These are phyloP conservation scores for Ambrosia trifida DNA, from an alignment of 129 eudicot genomes.

Conservation along the genomic window DNA sequence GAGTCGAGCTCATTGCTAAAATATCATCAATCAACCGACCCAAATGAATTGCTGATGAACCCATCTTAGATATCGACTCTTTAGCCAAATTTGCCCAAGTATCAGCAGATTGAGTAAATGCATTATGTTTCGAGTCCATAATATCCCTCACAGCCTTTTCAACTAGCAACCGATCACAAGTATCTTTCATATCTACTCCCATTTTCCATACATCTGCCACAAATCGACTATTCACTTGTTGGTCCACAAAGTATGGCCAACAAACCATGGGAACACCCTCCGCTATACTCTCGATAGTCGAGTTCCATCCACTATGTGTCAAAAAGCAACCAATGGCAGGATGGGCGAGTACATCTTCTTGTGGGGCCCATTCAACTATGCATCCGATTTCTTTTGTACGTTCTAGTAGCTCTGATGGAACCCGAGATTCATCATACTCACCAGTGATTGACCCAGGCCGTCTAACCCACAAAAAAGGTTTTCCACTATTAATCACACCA, in stretches of 20 bases:
- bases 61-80: slow-evolving; percentile 40
- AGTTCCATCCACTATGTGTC: slow-evolving; percentile 74
- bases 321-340: slow-evolving; percentile 56
- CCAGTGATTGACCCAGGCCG: slow-evolving; percentile 41
- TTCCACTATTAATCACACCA: slow-evolving; percentile 47
- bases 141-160: slow-evolving; percentile 44
- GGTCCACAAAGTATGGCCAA: slow-evolving; percentile 58
- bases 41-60: slow-evolving; percentile 45
- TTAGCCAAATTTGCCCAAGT: slow-evolving; percentile 30
- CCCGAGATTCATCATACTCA: slow-evolving; percentile 14
- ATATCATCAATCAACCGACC: slow-evolving; percentile 52
- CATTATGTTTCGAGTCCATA: slow-evolving; percentile 38
- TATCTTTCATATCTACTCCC: slow-evolving; percentile 62
- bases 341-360: slow-evolving; percentile 63
- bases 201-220: slow-evolving; percentile 56
- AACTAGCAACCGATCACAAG: slow-evolving; percentile 40
- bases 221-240: slow-evolving; percentile 61
- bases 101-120: slow-evolving; percentile 6
- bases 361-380: slow-evolving; percentile 66
- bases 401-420: slow-evolving; percentile 35
- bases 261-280: slow-evolving; percentile 71
- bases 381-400: slow-evolving; percentile 49
- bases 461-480: slow-evolving; percentile 50
- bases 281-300: slow-evolving; percentile 56
- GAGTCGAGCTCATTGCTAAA: slow-evolving; percentile 22